These are phyloP conservation scores for Pythium monospermum DNA, from an alignment of 352 stramenopile species.

Conservation along the genomic window DNA sequence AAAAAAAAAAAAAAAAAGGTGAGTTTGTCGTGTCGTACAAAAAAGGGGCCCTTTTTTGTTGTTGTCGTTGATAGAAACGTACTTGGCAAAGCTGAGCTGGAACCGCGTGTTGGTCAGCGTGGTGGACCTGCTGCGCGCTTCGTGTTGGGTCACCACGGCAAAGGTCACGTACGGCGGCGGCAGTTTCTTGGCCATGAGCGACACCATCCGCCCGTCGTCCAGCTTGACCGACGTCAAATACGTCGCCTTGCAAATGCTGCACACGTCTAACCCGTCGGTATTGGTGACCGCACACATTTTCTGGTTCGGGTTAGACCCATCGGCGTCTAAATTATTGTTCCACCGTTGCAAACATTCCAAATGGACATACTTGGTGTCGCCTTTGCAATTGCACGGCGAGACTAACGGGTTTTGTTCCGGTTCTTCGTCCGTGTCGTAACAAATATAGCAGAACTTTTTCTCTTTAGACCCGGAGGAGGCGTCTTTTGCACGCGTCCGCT, in stretches of 20 bases:
- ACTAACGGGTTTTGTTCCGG: conserved; percentile 83
- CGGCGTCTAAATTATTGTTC: conserved; percentile 86
- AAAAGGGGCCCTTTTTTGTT: too few species aligned
- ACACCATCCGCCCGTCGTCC: conserved; percentile 82
- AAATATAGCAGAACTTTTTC: conserved; percentile 91
- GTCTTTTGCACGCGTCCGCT: conserved; percentile 24
- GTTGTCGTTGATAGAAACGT: conserved; percentile 20
- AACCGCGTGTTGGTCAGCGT: conserved; percentile 90
- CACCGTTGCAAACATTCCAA: conserved; percentile 90
- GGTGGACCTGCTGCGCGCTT: conserved; percentile 75
- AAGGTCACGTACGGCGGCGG: conserved; percentile 89
- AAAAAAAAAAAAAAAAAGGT: conserved; percentile 5
- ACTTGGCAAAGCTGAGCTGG: conserved; percentile 90
- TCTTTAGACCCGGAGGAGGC: conserved; percentile 36
- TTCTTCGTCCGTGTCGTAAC: conserved; percentile 88
- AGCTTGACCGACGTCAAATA: conserved; percentile 88
- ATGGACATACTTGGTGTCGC: conserved; percentile 91
- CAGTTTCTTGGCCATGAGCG: conserved; percentile 83
- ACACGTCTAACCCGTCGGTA: conserved; percentile 83
- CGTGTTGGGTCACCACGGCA: conserved; percentile 88
- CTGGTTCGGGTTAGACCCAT: conserved; percentile 74
- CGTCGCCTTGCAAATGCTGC: conserved; percentile 89
- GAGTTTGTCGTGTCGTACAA: not conserved
- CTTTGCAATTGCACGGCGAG: conserved; percentile 88
- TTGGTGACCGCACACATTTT: conserved; percentile 89